phyloP scores from a whole-genome alignment of 2,329 filamentous ascomycete genomes.

The Esteya vermicola region DNA sequence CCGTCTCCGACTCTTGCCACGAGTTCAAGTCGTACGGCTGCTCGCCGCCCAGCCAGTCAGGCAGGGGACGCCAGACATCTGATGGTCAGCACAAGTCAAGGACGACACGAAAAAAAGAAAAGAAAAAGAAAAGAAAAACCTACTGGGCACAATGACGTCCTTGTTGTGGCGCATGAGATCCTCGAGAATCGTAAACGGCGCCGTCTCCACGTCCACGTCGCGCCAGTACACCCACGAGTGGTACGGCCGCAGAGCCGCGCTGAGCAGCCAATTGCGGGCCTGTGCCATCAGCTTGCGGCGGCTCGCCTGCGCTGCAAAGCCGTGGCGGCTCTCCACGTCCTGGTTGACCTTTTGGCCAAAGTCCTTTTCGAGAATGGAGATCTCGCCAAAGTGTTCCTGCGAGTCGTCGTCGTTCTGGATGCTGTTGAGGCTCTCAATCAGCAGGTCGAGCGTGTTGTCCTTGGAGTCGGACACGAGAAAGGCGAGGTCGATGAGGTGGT shows the following conservation, averaged over 20 bases:
- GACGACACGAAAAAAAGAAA: background rate
- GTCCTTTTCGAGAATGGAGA: conserved; percentile 96
- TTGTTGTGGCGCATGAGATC: conserved; percentile 99
- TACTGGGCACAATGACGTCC: conserved; percentile 96
- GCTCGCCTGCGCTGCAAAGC: conserved; percentile 88
- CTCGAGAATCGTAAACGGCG: conserved; percentile 90
- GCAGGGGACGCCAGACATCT: conserved; percentile 97
- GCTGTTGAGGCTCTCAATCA: conserved; percentile 61
- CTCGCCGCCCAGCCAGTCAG: conserved; percentile 96
- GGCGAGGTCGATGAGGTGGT: conserved; percentile 88
- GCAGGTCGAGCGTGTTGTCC: conserved; percentile 67
- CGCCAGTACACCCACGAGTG: conserved; percentile 99
- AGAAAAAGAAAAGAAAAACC: conserved; percentile 23
- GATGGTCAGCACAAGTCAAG: conserved; percentile 2
- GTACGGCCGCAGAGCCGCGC: conserved; percentile 80
- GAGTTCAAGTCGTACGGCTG: conserved; percentile 98
- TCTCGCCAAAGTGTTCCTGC: conserved; percentile 79
- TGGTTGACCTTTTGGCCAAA: conserved; percentile 97
- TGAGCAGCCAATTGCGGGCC: conserved; percentile 91
- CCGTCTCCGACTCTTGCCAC: conserved; percentile 98
- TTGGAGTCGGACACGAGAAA: conserved; percentile 97
- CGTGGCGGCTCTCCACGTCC: conserved; percentile 93
- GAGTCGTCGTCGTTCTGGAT: conserved; percentile 70
- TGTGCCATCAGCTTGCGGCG: conserved; percentile 96
- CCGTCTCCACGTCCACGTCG: conserved; percentile 95